Base-by-base conservation (phyloP, 108 stramenopile genomes). In the Nitzschia sp. region DNA sequence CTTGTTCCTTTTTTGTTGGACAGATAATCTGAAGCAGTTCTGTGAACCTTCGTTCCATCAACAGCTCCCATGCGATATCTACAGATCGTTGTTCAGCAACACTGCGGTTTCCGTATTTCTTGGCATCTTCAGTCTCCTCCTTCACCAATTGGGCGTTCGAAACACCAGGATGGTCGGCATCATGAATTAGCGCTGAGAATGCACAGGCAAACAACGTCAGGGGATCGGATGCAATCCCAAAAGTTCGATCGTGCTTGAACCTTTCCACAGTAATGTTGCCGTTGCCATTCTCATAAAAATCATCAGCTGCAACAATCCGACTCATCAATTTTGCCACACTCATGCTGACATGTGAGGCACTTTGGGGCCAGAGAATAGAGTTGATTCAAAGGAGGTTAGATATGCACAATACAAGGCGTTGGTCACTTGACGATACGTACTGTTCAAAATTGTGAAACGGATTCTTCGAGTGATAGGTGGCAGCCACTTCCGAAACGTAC, bases 141-240 rank as follows among this genome's bases (percentile, higher is more conserved):
- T 70, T 75, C 21, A 76, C 77, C 19, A 81, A 73, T 40, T 66
- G 72, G 9, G 63, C 72, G 67, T 81, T 81, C 37, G 80, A 69
- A 7, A 78, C 80, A 14, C 80, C 80, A 11, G 51, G 56, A 39
- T 81, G 80, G 46, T 81, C 80, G 26, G 78, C 68, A 55, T 81
- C 67, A 25, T 68, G 67, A 20, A 68, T 68, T 54, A 68, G 17
- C 25, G 67, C 67, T 10, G 67, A 44, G 17, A 68, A 44, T 5
- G 56, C 56, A 68, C 54, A 61, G 11, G 55, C 55, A 29, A 68
- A 68, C 29, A 42, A 41, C 9, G 42, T 68, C 42, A 68, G 6
- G 25, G 67, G 67, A 26, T 68, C 67, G 0, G 67, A 68, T 1
- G 67, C 57, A 54, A 68, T 68, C 21, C 67, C 67, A 24, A 44